Evolutionary conservation across 1,139 yeast genomes (phyloP), one percentile per base, ranked within the genome.

Genomic region (Saccharomyces hybrid): DNA sequence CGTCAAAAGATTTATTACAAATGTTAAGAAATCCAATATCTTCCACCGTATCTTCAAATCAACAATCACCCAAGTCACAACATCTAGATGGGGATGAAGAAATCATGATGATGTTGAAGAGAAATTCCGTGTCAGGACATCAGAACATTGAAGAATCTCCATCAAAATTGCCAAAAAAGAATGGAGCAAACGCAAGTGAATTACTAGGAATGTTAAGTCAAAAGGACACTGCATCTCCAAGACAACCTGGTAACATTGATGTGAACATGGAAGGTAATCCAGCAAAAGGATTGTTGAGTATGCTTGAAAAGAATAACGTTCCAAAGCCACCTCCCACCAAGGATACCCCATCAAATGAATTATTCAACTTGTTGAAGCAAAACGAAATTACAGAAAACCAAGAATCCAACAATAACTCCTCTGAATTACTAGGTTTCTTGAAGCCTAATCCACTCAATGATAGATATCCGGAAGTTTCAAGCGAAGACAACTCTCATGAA

Each of bases 401-500:
- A 50, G 21, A n/a, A 31, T 28, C 19, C 11, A 19, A 21, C 44
- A 34, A 28, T 8, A 46, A 11, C 16, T 24, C 38, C 1, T 7
- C 26, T 9, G 55, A 49, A 42, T 46, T 52, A 42, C 28, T 44
- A n/a, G 44, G 32, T 19, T 38, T 9, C 11, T 9, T 19, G 42
- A 34, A 44, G 11, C 26, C 32, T 4, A 34, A 54, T 5, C 21
- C 32, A 16, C 46, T 50, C 14, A 47, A 50, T 41, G 50, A 54
- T 19, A 56, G 51, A 44, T 34, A 59, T 19, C 26, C 56, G 8
- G 50, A 55, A 32, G 48, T 57, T 44, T 51, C 59, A 19, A 8
- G 9, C 19, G 24, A 38, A 12, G 44, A 38, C n/a, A 38, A 19
- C 19, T 55, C 65, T 4, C 58, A 59, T 32, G 67, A 69, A 46